phyloP scores from a whole-genome alignment of 2,329 filamentous ascomycete species.

The Paecilomyces formosus region DNA sequence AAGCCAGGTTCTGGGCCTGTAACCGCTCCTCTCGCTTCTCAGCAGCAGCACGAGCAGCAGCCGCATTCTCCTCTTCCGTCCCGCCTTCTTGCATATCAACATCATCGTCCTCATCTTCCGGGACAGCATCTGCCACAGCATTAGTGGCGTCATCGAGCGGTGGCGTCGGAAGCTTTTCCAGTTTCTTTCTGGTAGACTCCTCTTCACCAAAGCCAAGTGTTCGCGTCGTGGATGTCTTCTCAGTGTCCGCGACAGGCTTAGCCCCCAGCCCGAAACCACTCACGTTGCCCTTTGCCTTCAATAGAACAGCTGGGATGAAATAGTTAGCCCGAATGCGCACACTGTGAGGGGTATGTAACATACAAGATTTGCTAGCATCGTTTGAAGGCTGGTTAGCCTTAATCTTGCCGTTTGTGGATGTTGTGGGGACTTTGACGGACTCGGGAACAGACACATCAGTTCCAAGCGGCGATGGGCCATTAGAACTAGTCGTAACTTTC shows the following conservation, averaged over 20 bases:
- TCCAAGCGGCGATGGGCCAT: slow-evolving; percentile 48
- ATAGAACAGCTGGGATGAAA: slow-evolving; percentile 41
- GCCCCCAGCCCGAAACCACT: slow-evolving; percentile 74
- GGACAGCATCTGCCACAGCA: slow-evolving; percentile 35
- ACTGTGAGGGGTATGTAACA: slow-evolving; percentile 6
- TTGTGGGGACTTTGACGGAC: slow-evolving; percentile 37
- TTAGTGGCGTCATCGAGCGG: slow-evolving; percentile 56
- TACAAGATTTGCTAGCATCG: slow-evolving; percentile 36
- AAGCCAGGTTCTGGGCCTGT: slow-evolving; percentile 34
- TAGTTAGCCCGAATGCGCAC: slow-evolving; percentile 11
- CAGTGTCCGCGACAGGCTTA: slow-evolving; percentile 57
- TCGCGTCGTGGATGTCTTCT: slow-evolving; percentile 62
- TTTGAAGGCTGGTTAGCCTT: slow-evolving; percentile 38
- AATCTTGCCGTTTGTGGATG: slow-evolving; percentile 30
- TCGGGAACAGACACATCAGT: slow-evolving; percentile 47
- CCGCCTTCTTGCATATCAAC: slow-evolving; percentile 68
- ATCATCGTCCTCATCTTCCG: slow-evolving; percentile 61
- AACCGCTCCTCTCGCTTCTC: slow-evolving; percentile 70
- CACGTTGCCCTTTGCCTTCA: slow-evolving; percentile 64
- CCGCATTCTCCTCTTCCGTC: slow-evolving; percentile 80
- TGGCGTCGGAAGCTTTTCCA: slow-evolving; percentile 80
- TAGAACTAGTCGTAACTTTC: slow-evolving; percentile 58
- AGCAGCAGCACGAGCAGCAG: slow-evolving; percentile 75
- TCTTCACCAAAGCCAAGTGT: slow-evolving; percentile 84
- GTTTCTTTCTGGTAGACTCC: slow-evolving; percentile 75